Percentiles rank a stretch among this genome's conserved stretches.
Evolutionary conservation across 1,284 basidiomycete genomes (phyloP).

Genomic region (Rhodotorula sp.): DNA sequence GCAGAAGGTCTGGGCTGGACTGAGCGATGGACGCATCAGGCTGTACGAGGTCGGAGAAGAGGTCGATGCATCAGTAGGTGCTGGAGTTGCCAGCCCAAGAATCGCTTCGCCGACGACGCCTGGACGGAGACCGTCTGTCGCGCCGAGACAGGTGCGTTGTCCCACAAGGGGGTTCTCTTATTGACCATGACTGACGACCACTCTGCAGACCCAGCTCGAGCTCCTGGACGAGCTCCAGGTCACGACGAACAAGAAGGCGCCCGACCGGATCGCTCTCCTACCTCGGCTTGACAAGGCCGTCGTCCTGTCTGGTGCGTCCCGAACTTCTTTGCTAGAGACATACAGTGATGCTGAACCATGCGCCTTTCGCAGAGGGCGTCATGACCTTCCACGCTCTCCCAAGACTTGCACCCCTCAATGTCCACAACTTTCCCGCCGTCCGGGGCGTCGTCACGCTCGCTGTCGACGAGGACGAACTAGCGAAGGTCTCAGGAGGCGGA

Average conservation of each 20-base stretch:
- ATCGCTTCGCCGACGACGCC: constrained; percentile 1
- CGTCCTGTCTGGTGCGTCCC: constrained; percentile 40
- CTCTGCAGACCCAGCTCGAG: constrained; percentile 8
- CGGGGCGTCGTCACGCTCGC: constrained; percentile 74
- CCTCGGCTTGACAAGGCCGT: constrained; percentile 37
- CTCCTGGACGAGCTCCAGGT: constrained; percentile 30
- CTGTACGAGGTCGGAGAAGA: constrained; percentile 32
- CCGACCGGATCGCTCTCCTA: constrained; percentile 29
- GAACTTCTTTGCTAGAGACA: neutral
- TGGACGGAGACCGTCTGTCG: neutral
- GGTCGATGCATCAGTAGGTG: neutral
- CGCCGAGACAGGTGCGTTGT: constrained; percentile 9
- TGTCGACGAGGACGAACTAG: constrained; percentile 68
- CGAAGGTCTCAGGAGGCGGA: constrained; percentile 63
- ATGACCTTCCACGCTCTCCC: constrained; percentile 77
- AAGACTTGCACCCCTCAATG: constrained; percentile 67
- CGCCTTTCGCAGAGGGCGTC: constrained; percentile 59
- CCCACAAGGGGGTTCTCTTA: neutral
- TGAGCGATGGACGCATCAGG: constrained; percentile 29
- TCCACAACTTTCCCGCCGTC: constrained; percentile 64
- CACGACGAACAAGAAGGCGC: constrained; percentile 21
- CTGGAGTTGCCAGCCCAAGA: neutral
- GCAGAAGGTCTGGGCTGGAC: constrained; percentile 31
- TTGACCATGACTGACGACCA: neutral
- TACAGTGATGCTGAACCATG: neutral